These are phyloP conservation scores for Apodospora peruviana DNA, from an alignment of 495 filamentous ascomycete species.

Conservation along the genomic window DNA sequence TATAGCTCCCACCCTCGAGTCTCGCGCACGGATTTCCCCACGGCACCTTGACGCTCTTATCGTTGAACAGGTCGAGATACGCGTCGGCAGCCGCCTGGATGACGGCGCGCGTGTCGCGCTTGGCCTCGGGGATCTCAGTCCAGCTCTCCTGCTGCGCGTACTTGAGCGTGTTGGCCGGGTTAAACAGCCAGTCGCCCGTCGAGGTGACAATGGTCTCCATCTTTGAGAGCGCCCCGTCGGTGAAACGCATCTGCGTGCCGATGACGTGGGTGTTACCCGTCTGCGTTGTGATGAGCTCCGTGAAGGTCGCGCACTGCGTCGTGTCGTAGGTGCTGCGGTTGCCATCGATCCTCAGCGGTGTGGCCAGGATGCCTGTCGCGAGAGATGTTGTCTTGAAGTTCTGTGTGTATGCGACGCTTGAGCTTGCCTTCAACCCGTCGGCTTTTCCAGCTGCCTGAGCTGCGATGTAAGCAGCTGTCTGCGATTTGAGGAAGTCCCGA, in stretches of 20 bases:
- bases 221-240: conserved; percentile 20
- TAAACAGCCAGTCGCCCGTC: conserved; percentile 44
- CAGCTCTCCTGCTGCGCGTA: conserved; percentile 37
- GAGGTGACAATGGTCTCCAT: conserved; percentile 42
- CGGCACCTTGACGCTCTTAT: conserved; percentile 37
- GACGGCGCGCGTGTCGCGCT: conserved; percentile 29
- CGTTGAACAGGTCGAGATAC: conserved; percentile 38
- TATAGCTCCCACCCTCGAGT: conserved; percentile 43
- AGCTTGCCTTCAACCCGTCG: conserved; percentile 7
- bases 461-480: conserved; percentile 11
- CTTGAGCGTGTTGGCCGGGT: conserved; percentile 39
- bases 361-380: conserved; percentile 33
- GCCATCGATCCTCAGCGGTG: conserved; percentile 42
- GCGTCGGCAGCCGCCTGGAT: conserved; percentile 43
- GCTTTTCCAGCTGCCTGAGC: conserved; percentile 13
- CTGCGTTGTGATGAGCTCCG: conserved; percentile 42
- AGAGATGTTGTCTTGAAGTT: conserved; percentile 36
- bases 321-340: conserved; percentile 44
- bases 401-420: conserved; percentile 24
- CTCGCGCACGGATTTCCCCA: conserved; percentile 42
- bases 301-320: conserved; percentile 42
- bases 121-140: conserved; percentile 37
- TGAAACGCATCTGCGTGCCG: conserved; percentile 36
- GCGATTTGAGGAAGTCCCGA: conserved; percentile 15
- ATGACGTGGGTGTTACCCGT: conserved; percentile 41